Base-by-base conservation (phyloP, 2,329 filamentous ascomycete genomes). In the Colletotrichum somersetense region DNA sequence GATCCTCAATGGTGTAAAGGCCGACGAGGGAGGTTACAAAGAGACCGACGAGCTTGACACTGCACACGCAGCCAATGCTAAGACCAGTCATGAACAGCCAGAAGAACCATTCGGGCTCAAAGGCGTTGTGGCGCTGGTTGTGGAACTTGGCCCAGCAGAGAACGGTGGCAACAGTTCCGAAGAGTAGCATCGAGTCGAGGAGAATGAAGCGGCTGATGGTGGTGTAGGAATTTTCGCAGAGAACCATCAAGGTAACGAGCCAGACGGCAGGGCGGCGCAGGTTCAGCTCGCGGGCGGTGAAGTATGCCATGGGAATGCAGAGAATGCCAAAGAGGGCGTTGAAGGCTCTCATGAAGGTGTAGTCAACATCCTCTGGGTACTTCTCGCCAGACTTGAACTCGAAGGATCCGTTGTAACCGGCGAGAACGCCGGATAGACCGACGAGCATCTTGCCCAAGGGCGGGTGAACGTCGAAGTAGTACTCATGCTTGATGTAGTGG, bases 211-310 rank as follows among this genome's bases (percentile, higher is more conserved):
- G 91, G 84, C 95, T 98, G 83, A 99, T 99, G 42, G 97, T 98
- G 61, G 96, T 97, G 85, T 98, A 99, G 63, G 96, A 98, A 87
- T 99, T 99, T 83, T 99, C 96, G 86, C 95, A 99, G 53, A 99
- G 90, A 56, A 99, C 95, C 94, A 98, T 98, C 77, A 98, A 86
- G 26, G 95, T 96, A 71, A 98, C 91, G 69, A 99, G 88, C 96
- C 96, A 99, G 76, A 98, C 94, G 62, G 95, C 93, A 53, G 94
- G 92, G 75, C 93, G 91, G 80, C 91, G 91, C 80, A 98, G 92
- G 80, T 95, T 93, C 78, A 99, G 86, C 83, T 98, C 95, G 78
- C 92, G 93, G 44, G 96, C 96, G 48, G 96, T 99, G 82, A 90
- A 98, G 86, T 98, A 99, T 68, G 96, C 96, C 83, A 99, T 85